Evolutionary conservation across 2,329 filamentous ascomycete species (phyloP).

Genomic region (Cercospora nicotianae): DNA sequence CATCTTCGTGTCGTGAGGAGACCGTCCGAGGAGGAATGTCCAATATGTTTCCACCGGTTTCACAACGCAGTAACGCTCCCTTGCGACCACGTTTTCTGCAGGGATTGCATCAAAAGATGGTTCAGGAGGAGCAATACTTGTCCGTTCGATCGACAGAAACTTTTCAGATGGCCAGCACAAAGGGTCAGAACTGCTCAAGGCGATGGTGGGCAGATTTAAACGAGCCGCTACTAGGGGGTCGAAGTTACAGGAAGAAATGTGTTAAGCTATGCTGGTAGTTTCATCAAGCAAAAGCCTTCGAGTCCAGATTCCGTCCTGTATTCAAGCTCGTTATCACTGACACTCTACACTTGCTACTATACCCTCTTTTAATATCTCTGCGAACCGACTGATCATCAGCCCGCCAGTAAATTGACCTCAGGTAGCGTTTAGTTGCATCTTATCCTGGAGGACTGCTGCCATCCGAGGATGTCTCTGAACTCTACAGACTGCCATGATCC

Average conservation of each 20-base stretch:
- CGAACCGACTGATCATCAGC: neutral
- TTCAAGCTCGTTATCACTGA: neutral
- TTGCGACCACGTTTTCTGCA: constrained; percentile 6
- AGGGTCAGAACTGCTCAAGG: neutral
- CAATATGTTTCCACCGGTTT: neutral
- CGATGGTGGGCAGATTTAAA: neutral
- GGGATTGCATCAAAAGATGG: neutral
- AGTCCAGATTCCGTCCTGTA: neutral
- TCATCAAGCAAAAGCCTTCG: neutral
- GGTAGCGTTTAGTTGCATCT: neutral
- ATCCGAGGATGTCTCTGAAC: neutral
- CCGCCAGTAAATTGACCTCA: neutral
- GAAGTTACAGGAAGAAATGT: neutral
- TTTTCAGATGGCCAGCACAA: neutral
- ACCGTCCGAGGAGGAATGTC: neutral
- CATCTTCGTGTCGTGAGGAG: neutral
- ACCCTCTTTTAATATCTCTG: neutral
- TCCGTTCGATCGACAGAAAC: neutral
- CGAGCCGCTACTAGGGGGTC: neutral
- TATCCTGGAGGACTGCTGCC: neutral
- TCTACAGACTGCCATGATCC: neutral
- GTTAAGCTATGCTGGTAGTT: neutral
- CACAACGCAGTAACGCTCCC: neutral
- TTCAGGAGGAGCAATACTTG: constrained; percentile 1
- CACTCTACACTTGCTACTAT: neutral